These are phyloP conservation scores for Chaetomium fimeti DNA, from an alignment of 495 filamentous ascomycete species.

Conservation along the genomic window DNA sequence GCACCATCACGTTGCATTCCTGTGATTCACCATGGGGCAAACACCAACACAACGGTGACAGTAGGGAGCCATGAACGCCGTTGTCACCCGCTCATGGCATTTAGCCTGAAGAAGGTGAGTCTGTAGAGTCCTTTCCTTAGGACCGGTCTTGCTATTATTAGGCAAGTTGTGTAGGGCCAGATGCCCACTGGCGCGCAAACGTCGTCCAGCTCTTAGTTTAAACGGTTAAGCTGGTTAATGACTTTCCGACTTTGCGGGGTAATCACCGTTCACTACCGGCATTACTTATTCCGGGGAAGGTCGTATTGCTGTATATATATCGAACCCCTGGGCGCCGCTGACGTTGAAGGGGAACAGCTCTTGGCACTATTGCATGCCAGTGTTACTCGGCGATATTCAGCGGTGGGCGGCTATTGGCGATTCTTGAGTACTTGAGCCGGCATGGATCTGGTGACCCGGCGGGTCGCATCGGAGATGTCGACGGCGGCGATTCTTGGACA, in stretches of 20 bases:
- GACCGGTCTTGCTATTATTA: background rate
- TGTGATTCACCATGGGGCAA: background rate
- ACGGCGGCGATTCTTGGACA: too few species aligned
- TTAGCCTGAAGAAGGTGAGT: conserved; percentile 9
- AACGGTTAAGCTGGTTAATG: background rate
- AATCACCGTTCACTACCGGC: conserved; percentile 11
- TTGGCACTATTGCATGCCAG: conserved; percentile 1
- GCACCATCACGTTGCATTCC: conserved; percentile 1
- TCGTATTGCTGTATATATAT: background rate
- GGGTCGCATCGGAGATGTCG: too few species aligned
- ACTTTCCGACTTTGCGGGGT: conserved; percentile 12
- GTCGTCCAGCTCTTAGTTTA: too few species aligned
- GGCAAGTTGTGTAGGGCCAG: background rate
- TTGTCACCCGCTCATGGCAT: background rate
- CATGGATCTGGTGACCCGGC: too few species aligned
- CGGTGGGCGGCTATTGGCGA: too few species aligned
- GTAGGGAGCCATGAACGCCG: background rate
- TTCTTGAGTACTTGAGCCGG: too few species aligned
- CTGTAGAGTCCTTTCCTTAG: background rate
- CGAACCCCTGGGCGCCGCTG: background rate
- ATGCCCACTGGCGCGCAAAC: background rate
- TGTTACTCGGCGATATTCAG: background rate
- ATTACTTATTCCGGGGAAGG: conserved; percentile 2
- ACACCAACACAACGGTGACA: background rate
- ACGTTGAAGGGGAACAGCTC: background rate